These are phyloP conservation scores for Rubia peregrina DNA, from an alignment of 305 asterid genomes.

Conservation along the genomic window DNA sequence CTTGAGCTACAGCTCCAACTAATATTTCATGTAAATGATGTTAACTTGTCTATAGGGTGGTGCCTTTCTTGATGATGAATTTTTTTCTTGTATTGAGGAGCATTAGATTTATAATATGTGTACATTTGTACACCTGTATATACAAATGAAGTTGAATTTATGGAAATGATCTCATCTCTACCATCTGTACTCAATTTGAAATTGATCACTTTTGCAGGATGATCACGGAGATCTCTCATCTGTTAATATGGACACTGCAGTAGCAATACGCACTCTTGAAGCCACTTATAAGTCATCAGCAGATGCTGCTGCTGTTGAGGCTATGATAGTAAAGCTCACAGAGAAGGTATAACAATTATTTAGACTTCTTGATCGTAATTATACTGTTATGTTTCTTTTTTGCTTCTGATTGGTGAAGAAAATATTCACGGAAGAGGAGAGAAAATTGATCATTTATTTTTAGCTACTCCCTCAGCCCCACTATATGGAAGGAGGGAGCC, in stretches of 20 bases:
- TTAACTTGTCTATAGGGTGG: not conserved
- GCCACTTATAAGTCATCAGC: conserved; percentile 83
- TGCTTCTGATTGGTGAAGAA: not conserved
- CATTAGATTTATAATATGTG: not conserved
- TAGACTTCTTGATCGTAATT: not conserved
- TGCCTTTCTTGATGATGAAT: not conserved
- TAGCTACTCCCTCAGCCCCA: not conserved
- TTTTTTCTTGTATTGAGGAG: not conserved
- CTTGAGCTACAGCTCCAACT: conserved; percentile 15
- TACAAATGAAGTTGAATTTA: not conserved
- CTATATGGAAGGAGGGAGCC: not conserved
- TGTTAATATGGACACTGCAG: conserved; percentile 99
- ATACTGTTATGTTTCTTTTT: not conserved
- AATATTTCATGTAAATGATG: conserved; percentile 4
- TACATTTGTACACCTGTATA: not conserved
- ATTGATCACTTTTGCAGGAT: conserved; percentile 47
- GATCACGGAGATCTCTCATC: conserved; percentile 93
- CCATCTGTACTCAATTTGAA: not conserved
- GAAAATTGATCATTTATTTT: not conserved
- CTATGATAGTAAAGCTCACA: conserved; percentile 67
- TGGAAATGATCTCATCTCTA: not conserved
- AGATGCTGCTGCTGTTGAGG: conserved; percentile 91
- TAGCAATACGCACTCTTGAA: conserved; percentile 97
- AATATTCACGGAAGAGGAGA: not conserved
- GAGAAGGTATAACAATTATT: conserved; percentile 49